Conservation (phyloP, 2,329 filamentous ascomycete genomes). For the Diaporthe sp. region DNA sequence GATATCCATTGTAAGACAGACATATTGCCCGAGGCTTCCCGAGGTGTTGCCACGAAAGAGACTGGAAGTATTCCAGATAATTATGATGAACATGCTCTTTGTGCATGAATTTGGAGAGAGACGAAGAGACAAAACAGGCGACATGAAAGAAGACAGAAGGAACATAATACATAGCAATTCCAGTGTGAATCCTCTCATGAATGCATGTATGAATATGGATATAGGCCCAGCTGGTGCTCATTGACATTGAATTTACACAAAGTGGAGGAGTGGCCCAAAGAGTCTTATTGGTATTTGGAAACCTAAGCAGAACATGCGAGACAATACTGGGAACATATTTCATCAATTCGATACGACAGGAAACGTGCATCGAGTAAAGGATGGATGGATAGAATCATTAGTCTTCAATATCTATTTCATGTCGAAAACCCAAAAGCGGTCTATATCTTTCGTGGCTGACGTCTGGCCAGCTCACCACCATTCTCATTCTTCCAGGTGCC, state of each 20-base stretch:
- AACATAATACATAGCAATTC: too few relatives aligned
- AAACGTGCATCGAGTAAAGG: not conserved
- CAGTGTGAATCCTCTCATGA: too few relatives aligned
- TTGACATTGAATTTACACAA: too few relatives aligned
- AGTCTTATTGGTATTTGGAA: too few relatives aligned
- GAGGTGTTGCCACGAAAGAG: not conserved
- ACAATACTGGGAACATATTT: not conserved
- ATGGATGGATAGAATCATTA: not conserved
- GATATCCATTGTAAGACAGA: not conserved
- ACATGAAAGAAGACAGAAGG: too few relatives aligned
- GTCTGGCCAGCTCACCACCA: slow-evolving; percentile 34
- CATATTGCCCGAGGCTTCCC: not conserved
- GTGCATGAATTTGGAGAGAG: too few relatives aligned
- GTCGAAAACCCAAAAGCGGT: not conserved
- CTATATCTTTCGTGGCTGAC: not conserved
- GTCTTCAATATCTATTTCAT: not conserved
- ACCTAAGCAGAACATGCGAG: not conserved
- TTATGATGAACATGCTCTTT: too few relatives aligned
- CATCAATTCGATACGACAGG: not conserved
- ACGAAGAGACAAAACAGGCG: too few relatives aligned
- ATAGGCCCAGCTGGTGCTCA: too few relatives aligned
- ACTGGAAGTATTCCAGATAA: not conserved
- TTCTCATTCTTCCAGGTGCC: slow-evolving; percentile 40
- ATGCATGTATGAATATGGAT: too few relatives aligned
- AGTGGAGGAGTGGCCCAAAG: too few relatives aligned